phyloP scores from a whole-genome alignment of 2,329 filamentous ascomycete genomes.

The Fusarium incarnatum region DNA sequence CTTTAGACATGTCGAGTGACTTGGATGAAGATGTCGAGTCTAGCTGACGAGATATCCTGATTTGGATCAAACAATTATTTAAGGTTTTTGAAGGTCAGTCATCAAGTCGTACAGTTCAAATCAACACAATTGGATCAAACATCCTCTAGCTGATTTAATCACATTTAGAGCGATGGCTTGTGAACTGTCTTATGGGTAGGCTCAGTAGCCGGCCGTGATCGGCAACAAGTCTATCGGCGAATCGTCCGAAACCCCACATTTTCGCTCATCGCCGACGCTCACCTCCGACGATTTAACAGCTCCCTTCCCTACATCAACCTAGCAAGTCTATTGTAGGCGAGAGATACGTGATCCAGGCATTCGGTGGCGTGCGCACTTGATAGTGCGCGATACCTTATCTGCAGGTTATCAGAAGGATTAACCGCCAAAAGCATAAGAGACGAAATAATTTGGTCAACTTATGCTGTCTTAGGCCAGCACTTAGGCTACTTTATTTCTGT shows the following conservation, averaged over 20 bases:
- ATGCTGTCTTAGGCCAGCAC: too few species aligned
- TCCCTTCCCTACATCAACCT: neutral
- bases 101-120: too few species aligned
- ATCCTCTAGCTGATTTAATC: neutral
- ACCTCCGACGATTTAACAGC: conserved; percentile 19
- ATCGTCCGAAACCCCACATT: conserved; percentile 19
- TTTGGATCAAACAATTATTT: too few species aligned
- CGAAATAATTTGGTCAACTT: too few species aligned
- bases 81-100: too few species aligned
- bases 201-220: neutral
- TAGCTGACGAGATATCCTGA: too few species aligned
- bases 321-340: neutral
- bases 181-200: too few species aligned
- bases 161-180: neutral
- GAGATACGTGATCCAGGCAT: conserved; percentile 9
- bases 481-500: too few species aligned
- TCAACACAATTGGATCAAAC: too few species aligned
- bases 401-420: too few species aligned
- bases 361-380: conserved; percentile 8
- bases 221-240: neutral
- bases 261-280: conserved; percentile 42
- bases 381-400: neutral
- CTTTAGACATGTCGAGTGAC: conserved; percentile 25
- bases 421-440: too few species aligned
- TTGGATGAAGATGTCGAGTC: too few species aligned